Evolutionary conservation across 129 eudicot genomes (phyloP).

Genomic region (Heracleum sosnowskyi): DNA sequence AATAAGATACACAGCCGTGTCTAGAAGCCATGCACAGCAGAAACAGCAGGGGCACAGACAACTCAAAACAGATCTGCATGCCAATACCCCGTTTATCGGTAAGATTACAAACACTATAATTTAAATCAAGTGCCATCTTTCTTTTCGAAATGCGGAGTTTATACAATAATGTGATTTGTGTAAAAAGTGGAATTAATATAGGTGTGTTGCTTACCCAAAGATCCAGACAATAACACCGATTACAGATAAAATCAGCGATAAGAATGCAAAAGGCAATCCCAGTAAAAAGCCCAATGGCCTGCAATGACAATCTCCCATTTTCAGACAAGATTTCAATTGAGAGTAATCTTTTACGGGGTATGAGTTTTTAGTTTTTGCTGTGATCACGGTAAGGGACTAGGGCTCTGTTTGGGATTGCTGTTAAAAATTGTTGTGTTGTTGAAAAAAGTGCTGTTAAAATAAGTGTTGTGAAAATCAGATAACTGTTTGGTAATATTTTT

Average conservation of each 20-base stretch:
- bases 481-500: no score
- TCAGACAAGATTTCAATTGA: background rate
- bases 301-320: constrained; percentile 24
- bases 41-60: constrained; percentile 63
- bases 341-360: background rate
- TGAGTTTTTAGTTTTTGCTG: background rate
- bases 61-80: constrained; percentile 37
- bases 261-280: constrained; percentile 56
- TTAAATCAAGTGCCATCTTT: background rate
- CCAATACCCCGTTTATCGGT: background rate
- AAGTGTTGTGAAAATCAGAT: no score
- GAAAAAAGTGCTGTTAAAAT: no score
- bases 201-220: constrained; percentile 28
- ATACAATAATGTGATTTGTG: no score
- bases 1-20: constrained; percentile 38
- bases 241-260: constrained; percentile 35
- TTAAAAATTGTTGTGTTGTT: no score
- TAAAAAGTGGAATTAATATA: no score
- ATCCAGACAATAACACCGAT: constrained; percentile 54
- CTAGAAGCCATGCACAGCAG: constrained; percentile 48
- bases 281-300: constrained; percentile 59
- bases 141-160: background rate
- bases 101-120: background rate
- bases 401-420: no score
- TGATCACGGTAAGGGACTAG: background rate